A percentile compares a stretch with the other conserved stretches of the same genome.
Conservation (phyloP, 2,329 filamentous ascomycete species). For the Pezicula neosporulosa region DNA sequence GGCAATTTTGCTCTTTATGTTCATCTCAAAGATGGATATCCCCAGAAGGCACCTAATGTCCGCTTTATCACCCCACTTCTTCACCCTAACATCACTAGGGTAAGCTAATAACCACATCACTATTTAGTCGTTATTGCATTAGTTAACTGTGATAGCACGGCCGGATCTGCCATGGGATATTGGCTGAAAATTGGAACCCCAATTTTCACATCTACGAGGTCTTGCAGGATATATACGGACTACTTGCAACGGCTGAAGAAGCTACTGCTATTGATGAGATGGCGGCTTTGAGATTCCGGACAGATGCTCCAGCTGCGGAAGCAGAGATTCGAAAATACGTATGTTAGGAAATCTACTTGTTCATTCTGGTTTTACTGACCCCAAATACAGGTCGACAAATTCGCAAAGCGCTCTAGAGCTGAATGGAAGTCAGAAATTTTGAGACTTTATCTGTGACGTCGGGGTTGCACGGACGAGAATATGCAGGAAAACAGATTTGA, state of each 20-base stretch:
- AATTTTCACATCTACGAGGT: slow-evolving; percentile 15
- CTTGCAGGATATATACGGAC: slow-evolving; percentile 17
- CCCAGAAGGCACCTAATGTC: slow-evolving; percentile 12
- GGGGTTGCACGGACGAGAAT: too few species aligned
- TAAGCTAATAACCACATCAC: background rate
- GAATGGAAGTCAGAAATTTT: background rate
- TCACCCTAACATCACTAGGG: slow-evolving; percentile 24
- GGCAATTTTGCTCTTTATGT: slow-evolving; percentile 18
- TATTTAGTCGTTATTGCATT: background rate
- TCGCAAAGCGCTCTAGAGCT: slow-evolving; percentile 4
- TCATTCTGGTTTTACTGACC: background rate
- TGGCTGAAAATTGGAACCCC: slow-evolving; percentile 19
- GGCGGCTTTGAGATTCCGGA: slow-evolving; percentile 16
- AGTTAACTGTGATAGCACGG: slow-evolving; percentile 14
- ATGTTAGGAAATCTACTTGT: slow-evolving; percentile 4
- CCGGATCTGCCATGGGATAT: slow-evolving; percentile 20
- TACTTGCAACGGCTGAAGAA: slow-evolving; percentile 20
- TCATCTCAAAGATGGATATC: slow-evolving; percentile 16
- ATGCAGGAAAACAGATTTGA: too few species aligned
- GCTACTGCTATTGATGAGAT: slow-evolving; percentile 16
- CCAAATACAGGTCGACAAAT: slow-evolving; percentile 3
- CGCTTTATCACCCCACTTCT: slow-evolving; percentile 21
- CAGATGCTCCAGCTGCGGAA: slow-evolving; percentile 13
- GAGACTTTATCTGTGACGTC: too few species aligned
- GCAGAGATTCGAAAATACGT: slow-evolving; percentile 18